Percentiles rank a stretch among this genome's conserved stretches.
These are phyloP conservation scores for Lactarius hatsudake DNA, from an alignment of 768 basidiomycete genomes.

Conservation along the genomic window DNA sequence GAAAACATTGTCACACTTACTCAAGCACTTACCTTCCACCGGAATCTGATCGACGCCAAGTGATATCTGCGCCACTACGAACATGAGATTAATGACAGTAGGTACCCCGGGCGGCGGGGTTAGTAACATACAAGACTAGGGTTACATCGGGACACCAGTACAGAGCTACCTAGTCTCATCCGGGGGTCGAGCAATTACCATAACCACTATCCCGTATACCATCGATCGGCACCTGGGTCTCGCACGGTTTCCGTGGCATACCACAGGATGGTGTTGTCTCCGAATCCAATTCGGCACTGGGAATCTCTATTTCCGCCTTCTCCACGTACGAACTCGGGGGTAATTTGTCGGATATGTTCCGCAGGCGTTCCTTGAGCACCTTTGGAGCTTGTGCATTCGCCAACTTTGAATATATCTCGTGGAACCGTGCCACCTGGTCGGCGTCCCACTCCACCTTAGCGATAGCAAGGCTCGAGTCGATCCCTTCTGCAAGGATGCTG, in stretches of 20 bases:
- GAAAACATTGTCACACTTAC: too few relatives aligned
- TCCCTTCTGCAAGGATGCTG: background rate
- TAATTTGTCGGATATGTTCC: background rate
- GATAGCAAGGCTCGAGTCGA: background rate
- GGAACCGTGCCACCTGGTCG: background rate
- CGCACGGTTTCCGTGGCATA: background rate
- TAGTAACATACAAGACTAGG: background rate
- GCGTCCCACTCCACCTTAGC: background rate
- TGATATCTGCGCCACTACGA: background rate
- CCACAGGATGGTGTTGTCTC: background rate
- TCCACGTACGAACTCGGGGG: background rate
- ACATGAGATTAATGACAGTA: background rate
- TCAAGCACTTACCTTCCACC: too few relatives aligned
- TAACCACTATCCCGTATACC: too few relatives aligned
- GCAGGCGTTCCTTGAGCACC: too few relatives aligned
- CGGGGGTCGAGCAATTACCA: background rate
- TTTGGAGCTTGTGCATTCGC: background rate
- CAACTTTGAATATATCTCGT: background rate
- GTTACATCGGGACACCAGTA: background rate
- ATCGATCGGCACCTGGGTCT: background rate
- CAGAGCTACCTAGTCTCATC: background rate
- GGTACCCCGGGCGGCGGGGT: too few relatives aligned
- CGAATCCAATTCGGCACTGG: background rate
- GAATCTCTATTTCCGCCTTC: background rate
- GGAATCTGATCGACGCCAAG: background rate